Conservation (phyloP, 2,329 filamentous ascomycete genomes). For the Akanthomyces uredinophilus region DNA sequence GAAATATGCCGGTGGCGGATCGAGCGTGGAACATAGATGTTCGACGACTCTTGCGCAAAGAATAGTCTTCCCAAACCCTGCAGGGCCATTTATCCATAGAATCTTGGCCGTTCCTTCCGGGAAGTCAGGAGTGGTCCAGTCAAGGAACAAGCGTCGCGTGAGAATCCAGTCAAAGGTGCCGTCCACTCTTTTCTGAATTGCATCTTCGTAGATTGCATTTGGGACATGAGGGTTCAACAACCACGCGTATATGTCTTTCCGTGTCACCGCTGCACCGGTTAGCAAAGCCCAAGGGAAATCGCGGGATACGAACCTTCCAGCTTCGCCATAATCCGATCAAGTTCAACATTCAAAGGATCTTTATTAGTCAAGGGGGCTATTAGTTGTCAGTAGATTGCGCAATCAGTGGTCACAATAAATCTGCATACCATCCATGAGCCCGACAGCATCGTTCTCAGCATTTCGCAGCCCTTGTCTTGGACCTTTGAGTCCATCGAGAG, state of each 20-base stretch:
- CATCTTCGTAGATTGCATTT: slow-evolving; percentile 20
- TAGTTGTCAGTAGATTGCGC: no score
- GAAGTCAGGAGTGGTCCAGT: background rate
- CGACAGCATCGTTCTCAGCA: no score
- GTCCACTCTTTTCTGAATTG: slow-evolving; percentile 17
- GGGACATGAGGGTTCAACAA: slow-evolving; percentile 12
- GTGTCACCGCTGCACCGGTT: slow-evolving; percentile 16
- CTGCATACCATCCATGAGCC: no score
- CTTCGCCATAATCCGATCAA: no score
- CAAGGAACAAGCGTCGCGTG: background rate
- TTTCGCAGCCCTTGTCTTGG: no score
- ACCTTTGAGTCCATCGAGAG: no score
- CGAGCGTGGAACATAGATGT: slow-evolving; percentile 10
- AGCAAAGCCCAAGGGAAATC: slow-evolving; percentile 8
- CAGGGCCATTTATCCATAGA: slow-evolving; percentile 28
- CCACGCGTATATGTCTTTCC: slow-evolving; percentile 19
- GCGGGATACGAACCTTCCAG: background rate
- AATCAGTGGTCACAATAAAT: no score
- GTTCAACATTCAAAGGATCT: no score
- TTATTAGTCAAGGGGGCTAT: no score
- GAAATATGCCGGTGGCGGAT: slow-evolving; percentile 22
- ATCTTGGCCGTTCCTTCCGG: slow-evolving; percentile 13
- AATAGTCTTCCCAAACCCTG: slow-evolving; percentile 31
- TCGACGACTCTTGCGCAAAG: slow-evolving; percentile 27
- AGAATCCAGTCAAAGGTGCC: slow-evolving; percentile 26